These are phyloP conservation scores for Xylariaceae sp. DNA, from an alignment of 2,329 filamentous ascomycete species.

Conservation along the genomic window DNA sequence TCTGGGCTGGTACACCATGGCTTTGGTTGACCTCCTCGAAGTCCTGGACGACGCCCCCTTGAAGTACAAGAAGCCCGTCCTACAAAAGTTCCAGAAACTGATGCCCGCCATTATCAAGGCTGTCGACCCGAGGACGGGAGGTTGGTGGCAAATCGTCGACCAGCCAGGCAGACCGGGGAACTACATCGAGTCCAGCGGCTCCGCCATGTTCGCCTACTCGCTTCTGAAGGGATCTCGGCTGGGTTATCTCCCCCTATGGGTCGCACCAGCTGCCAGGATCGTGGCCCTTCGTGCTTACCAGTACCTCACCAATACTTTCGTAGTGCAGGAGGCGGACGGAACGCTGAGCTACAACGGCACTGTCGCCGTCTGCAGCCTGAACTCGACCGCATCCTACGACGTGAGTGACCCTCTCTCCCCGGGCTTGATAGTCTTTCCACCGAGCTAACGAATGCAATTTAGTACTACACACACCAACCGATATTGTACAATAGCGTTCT, in stretches of 20 bases:
- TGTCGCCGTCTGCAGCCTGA: constrained; percentile 37
- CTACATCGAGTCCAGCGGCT: constrained; percentile 35
- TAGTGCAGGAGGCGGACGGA: constrained; percentile 24
- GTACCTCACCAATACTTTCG: constrained; percentile 24
- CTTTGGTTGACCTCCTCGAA: constrained; percentile 33
- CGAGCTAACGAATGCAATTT: constrained; percentile 13
- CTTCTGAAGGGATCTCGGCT: constrained; percentile 33
- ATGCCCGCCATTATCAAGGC: constrained; percentile 22
- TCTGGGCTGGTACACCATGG: constrained; percentile 35
- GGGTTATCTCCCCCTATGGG: constrained; percentile 31
- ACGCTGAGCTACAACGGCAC: constrained; percentile 33
- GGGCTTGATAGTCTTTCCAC: not conserved
- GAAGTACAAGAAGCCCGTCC: constrained; percentile 8
- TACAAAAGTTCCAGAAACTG: constrained; percentile 20
- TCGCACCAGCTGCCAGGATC: constrained; percentile 4
- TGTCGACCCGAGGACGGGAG: constrained; percentile 27
- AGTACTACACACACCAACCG: constrained; percentile 35
- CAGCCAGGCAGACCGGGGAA: constrained; percentile 24
- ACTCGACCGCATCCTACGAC: constrained; percentile 36
- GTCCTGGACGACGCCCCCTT: constrained; percentile 15
- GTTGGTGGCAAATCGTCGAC: constrained; percentile 36
- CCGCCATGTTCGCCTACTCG: constrained; percentile 34
- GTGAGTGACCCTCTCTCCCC: constrained; percentile 17
- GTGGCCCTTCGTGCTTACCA: constrained; percentile 18
- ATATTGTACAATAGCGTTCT: constrained; percentile 34